phyloP scores from a whole-genome alignment of 139 green algal genomes.

The Tetratostichococcus sp. region DNA sequence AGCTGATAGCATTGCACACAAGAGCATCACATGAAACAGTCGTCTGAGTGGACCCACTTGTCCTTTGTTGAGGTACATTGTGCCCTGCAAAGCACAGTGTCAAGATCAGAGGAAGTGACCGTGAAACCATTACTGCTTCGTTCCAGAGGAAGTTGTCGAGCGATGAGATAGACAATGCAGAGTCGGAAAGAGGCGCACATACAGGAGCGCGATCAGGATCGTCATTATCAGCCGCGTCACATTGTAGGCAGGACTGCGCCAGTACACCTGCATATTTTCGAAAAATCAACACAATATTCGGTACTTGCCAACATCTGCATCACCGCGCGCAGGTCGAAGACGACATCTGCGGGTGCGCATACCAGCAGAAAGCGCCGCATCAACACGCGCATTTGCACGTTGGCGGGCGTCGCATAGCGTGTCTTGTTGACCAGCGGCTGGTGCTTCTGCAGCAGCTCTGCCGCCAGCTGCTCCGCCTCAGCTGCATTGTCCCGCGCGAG shows the following conservation, averaged over 20 bases:
- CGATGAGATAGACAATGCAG: neutral
- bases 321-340: too few relatives aligned
- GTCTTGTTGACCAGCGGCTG: conserved; percentile 23
- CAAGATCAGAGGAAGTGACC: too few relatives aligned
- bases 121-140: too few relatives aligned
- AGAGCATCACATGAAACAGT: too few relatives aligned
- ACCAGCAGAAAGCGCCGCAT: conserved; percentile 25
- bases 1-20: too few relatives aligned
- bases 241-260: conserved; percentile 45
- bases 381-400: conserved; percentile 16
- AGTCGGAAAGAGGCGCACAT: conserved; percentile 2
- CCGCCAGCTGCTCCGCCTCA: conserved; percentile 15
- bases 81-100: neutral
- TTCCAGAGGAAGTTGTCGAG: too few relatives aligned
- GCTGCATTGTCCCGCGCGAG: conserved; percentile 26
- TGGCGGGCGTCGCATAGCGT: conserved; percentile 18
- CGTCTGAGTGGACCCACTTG: too few relatives aligned
- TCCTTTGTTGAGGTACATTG: conserved; percentile 36
- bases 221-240: conserved; percentile 36
- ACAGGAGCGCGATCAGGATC: conserved; percentile 27
- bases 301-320: too few relatives aligned
- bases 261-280: too few relatives aligned
- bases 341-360: too few relatives aligned
- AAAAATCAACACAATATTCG: too few relatives aligned
- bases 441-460: conserved; percentile 6